Evolutionary conservation across 1,139 yeast species (phyloP).

Genomic region (Zygoascus hellenicus): DNA sequence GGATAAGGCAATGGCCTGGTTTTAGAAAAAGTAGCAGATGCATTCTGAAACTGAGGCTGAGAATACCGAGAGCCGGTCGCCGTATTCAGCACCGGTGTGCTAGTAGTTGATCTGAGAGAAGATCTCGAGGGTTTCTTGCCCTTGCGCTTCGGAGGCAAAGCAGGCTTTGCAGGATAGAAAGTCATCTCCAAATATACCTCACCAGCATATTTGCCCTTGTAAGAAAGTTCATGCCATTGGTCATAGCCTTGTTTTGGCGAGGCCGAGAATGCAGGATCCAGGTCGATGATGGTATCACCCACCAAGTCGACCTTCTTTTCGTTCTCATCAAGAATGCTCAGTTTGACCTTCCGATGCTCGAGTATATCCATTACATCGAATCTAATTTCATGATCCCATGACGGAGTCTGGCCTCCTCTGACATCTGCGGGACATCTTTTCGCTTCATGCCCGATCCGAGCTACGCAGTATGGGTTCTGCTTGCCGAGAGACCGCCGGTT

Average conservation of each 20-base stretch:
- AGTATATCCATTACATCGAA: conserved; percentile 49
- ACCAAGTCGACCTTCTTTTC: conserved; percentile 81
- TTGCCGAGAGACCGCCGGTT: conserved; percentile 78
- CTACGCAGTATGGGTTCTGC: conserved; percentile 81
- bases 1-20: conserved; percentile 7
- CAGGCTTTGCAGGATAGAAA: conserved; percentile 53
- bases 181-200: conserved; percentile 87
- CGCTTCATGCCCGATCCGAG: conserved; percentile 75
- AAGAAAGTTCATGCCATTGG: conserved; percentile 70
- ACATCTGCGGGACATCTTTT: conserved; percentile 65
- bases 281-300: conserved; percentile 75
- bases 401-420: conserved; percentile 89
- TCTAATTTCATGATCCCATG: conserved; percentile 74
- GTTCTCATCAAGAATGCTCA: conserved; percentile 82
- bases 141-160: conserved; percentile 23
- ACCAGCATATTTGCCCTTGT: conserved; percentile 78
- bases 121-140: conserved; percentile 7
- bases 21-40: no score
- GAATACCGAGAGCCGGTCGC: no score
- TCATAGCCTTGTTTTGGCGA: conserved; percentile 74
- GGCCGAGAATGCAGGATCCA: conserved; percentile 58
- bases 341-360: conserved; percentile 49
- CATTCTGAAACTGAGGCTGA: no score
- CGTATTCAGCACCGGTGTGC: not conserved
- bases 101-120: not conserved